phyloP scores from a whole-genome alignment of 1,284 basidiomycete genomes.

The Trichosporon sp. region DNA sequence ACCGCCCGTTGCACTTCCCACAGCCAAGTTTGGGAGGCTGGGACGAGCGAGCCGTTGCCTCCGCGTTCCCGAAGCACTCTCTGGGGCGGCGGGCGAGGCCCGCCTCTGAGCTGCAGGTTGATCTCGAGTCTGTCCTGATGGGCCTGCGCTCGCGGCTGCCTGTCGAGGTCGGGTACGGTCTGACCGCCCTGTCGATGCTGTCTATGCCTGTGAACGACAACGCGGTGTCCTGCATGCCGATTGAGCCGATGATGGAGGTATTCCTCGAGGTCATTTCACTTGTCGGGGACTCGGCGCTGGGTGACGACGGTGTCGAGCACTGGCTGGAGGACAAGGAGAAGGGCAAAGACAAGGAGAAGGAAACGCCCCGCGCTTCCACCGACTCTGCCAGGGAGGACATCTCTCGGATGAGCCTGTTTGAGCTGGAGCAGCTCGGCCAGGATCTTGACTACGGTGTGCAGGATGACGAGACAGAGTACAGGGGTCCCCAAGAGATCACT shows the following conservation, averaged over 20 bases:
- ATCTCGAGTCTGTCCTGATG: constrained; percentile 84
- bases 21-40: constrained; percentile 78
- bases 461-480: constrained; percentile 49
- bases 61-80: constrained; percentile 61
- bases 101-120: constrained; percentile 58
- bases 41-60: constrained; percentile 63
- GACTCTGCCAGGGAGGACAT: constrained; percentile 56
- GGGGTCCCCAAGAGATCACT: constrained; percentile 18
- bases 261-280: constrained; percentile 83
- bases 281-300: constrained; percentile 74
- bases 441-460: constrained; percentile 73
- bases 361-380: background rate
- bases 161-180: constrained; percentile 78
- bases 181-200: constrained; percentile 83
- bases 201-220: constrained; percentile 49
- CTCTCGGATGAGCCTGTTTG: constrained; percentile 67
- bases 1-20: constrained; percentile 73
- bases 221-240: constrained; percentile 60
- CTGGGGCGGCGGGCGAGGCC: constrained; percentile 61
- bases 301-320: constrained; percentile 53
- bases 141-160: constrained; percentile 79
- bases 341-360: background rate
- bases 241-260: constrained; percentile 72
- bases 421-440: constrained; percentile 83
- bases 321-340: constrained; percentile 22